Evolutionary conservation across 148 eudicot genomes (phyloP).

Genomic region (Cornus suecica): DNA sequence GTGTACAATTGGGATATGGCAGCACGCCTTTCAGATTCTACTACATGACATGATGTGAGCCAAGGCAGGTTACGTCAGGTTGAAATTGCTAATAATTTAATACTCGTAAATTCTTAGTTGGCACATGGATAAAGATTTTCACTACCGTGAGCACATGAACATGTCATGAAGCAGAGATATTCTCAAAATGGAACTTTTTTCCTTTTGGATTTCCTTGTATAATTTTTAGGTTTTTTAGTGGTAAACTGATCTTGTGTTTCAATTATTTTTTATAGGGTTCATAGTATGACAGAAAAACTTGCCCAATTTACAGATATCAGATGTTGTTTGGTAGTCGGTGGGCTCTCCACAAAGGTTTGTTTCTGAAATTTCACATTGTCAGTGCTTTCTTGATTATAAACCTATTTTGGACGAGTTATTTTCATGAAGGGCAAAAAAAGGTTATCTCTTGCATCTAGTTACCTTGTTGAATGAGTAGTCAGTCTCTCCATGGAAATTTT

Average conservation of each 20-base stretch:
- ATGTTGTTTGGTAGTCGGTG: slow-evolving; percentile 86
- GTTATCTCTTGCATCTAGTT: background rate
- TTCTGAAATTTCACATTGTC: background rate
- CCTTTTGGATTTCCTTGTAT: background rate
- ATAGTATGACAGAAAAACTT: slow-evolving; percentile 82
- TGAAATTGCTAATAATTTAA: no score
- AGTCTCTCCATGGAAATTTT: background rate
- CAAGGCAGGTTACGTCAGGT: no score
- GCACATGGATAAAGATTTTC: no score
- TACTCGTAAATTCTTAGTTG: no score
- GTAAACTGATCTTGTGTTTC: background rate
- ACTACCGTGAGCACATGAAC: no score
- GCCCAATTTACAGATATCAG: slow-evolving; percentile 88
- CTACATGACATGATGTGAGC: no score
- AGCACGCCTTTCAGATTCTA: no score
- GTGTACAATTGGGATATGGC: no score
- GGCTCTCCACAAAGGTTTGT: slow-evolving; percentile 79
- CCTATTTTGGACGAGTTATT: background rate
- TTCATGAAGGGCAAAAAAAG: background rate
- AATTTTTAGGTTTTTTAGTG: background rate
- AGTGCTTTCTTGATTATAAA: background rate
- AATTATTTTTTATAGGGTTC: slow-evolving; percentile 56
- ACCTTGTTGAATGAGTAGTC: background rate
- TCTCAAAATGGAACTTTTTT: background rate
- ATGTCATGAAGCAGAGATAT: no score